Percentiles rank a stretch among this genome's conserved stretches.
Evolutionary conservation across 805 yeast species (phyloP).

Genomic region (Naumovozyma dairenensis): DNA sequence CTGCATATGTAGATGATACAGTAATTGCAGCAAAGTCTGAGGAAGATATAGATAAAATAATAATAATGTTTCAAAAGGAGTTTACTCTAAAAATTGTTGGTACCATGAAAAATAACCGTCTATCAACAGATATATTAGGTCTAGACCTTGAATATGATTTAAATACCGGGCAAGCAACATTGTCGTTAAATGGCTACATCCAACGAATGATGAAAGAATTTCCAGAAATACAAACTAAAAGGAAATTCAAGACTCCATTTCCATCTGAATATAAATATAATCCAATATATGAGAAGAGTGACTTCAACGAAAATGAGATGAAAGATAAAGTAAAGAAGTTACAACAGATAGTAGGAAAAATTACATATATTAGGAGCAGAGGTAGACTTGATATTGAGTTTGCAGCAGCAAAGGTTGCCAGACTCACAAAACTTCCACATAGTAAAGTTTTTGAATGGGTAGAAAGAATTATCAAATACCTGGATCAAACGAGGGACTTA

Average conservation of each 20-base stretch:
- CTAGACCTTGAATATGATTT: constrained; percentile 3
- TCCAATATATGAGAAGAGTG: too few relatives aligned
- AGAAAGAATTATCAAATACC: not conserved
- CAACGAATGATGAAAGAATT: not conserved
- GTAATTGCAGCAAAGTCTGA: constrained; percentile 6
- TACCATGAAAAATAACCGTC: constrained; percentile 2
- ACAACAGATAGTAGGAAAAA: not conserved
- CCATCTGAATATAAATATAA: not conserved
- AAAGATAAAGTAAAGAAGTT: not conserved
- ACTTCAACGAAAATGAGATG: not conserved
- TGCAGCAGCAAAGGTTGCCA: not conserved
- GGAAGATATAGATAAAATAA: constrained; percentile 2
- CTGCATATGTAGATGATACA: constrained; percentile 9
- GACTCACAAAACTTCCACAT: not conserved
- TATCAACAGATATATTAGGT: constrained; percentile 7
- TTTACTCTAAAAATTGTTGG: constrained; percentile 6
- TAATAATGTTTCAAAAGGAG: not conserved
- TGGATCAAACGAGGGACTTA: not conserved
- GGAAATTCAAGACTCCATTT: not conserved
- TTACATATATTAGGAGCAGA: not conserved
- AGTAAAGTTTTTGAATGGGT: not conserved
- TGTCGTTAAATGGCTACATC: constrained; percentile 1
- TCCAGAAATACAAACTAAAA: not conserved
- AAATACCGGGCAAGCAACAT: not conserved
- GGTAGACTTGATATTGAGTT: not conserved